phyloP scores from a whole-genome alignment of 139 green algal species.

The Dunaliella sp. region DNA sequence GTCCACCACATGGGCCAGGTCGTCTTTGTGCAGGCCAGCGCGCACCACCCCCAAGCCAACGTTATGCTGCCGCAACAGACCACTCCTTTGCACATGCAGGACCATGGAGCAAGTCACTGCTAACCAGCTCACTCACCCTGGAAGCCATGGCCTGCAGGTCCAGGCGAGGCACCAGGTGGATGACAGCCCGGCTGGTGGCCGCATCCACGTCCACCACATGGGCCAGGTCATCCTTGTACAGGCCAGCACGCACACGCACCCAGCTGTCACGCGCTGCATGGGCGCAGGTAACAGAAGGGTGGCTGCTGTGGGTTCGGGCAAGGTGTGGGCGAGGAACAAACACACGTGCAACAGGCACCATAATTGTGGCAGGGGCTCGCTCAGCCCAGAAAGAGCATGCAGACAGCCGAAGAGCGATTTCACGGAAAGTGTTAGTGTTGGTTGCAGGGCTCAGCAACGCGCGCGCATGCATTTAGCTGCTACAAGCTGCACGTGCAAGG shows the following conservation, averaged over 20 bases:
- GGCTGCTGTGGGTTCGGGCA: no score
- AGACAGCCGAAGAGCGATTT: no score
- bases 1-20: constrained; percentile 89
- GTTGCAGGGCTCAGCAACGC: no score
- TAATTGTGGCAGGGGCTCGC: no score
- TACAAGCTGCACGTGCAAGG: no score
- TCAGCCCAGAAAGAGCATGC: no score
- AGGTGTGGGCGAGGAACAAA: no score
- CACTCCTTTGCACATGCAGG: no score
- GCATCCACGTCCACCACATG: constrained; percentile 86
- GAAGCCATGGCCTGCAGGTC: constrained; percentile 69
- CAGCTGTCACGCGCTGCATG: constrained; percentile 62
- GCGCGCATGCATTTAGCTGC: no score
- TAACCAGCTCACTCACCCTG: constrained; percentile 9
- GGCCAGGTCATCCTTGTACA: constrained; percentile 93
- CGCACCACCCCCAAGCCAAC: constrained; percentile 87
- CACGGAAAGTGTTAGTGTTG: no score
- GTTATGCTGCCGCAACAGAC: no score
- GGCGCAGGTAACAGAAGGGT: background rate
- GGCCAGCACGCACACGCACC: constrained; percentile 76
- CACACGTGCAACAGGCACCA: no score
- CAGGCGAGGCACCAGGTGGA: constrained; percentile 81
- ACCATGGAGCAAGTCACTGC: background rate
- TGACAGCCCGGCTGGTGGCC: constrained; percentile 29
- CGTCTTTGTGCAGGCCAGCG: constrained; percentile 85